These are phyloP conservation scores for Phialocephala subalpina DNA, from an alignment of 2,329 filamentous ascomycete genomes.

Conservation along the genomic window DNA sequence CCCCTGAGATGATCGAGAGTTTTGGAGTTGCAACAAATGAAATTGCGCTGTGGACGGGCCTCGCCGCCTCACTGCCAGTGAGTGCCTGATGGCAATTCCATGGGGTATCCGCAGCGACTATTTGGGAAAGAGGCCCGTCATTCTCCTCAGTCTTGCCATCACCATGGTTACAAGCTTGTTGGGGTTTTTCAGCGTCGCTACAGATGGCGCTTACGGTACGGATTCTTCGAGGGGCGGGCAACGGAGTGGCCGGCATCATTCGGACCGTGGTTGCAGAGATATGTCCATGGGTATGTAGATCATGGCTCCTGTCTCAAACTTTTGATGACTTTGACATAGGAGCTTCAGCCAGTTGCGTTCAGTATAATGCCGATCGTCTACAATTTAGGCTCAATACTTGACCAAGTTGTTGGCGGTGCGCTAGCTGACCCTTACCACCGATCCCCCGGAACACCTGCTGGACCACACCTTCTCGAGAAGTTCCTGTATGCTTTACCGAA, in stretches of 20 bases:
- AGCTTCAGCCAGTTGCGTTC: slow-evolving; percentile 14
- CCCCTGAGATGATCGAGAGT: slow-evolving; percentile 10
- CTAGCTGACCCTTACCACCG: slow-evolving; percentile 2
- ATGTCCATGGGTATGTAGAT: slow-evolving; percentile 6
- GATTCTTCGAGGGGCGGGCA: background rate
- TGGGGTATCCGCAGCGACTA: slow-evolving; percentile 8
- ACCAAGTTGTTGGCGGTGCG: background rate
- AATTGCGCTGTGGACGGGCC: slow-evolving; percentile 3
- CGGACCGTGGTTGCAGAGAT: slow-evolving; percentile 10
- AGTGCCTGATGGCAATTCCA: slow-evolving; percentile 4
- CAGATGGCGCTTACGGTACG: slow-evolving; percentile 1
- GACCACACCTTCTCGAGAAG: background rate
- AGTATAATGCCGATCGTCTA: slow-evolving; percentile 11
- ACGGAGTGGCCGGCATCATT: slow-evolving; percentile 6
- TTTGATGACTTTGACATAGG: background rate
- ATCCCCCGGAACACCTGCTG: background rate
- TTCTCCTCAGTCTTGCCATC: slow-evolving; percentile 8
- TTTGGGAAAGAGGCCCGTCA: slow-evolving; percentile 9
- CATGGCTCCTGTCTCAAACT: background rate
- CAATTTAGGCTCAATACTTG: slow-evolving; percentile 4
- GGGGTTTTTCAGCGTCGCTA: slow-evolving; percentile 1
- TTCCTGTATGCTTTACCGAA: slow-evolving; percentile 11
- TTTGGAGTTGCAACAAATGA: slow-evolving; percentile 8
- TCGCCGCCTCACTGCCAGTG: background rate
- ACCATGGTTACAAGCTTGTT: slow-evolving; percentile 8